Evolutionary conservation across 2,329 filamentous ascomycete species (phyloP).

Genomic region (Exophiala calicioides): DNA sequence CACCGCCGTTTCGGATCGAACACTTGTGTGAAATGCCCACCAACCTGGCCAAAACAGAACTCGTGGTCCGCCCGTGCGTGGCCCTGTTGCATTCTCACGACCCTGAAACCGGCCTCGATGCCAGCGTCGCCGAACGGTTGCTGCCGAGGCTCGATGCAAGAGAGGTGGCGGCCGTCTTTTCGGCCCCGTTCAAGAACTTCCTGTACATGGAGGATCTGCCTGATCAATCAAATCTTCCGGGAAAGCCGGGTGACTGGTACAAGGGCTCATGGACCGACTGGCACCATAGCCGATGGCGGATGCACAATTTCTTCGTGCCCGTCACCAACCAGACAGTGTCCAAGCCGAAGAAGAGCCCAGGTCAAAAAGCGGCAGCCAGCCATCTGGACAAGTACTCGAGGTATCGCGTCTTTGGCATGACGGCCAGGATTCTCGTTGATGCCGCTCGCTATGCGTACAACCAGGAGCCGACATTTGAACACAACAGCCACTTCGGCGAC

Average conservation of each 20-base stretch:
- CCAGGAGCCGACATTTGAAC: slow-evolving; percentile 81
- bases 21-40: slow-evolving; percentile 82
- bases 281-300: slow-evolving; percentile 75
- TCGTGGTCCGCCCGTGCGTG: slow-evolving; percentile 74
- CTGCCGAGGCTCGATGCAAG: slow-evolving; percentile 81
- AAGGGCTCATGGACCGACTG: slow-evolving; percentile 77
- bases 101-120: slow-evolving; percentile 42
- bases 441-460: slow-evolving; percentile 81
- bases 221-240: slow-evolving; percentile 39
- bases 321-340: slow-evolving; percentile 69
- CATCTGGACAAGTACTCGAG: slow-evolving; percentile 53
- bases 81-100: slow-evolving; percentile 71
- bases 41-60: slow-evolving; percentile 70
- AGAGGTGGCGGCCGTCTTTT: slow-evolving; percentile 93
- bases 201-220: slow-evolving; percentile 62
- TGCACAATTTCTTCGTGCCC: slow-evolving; percentile 92
- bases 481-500: slow-evolving; percentile 64
- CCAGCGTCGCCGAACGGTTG: slow-evolving; percentile 66
- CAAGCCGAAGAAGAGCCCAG: slow-evolving; percentile 53
- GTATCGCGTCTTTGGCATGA: slow-evolving; percentile 95
- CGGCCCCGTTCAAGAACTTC: slow-evolving; percentile 84
- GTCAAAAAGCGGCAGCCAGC: slow-evolving; percentile 43
- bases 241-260: slow-evolving; percentile 72
- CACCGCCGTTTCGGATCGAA: slow-evolving; percentile 78
- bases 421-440: slow-evolving; percentile 85